A percentile compares a stretch with the other conserved stretches of the same genome.
Conservation (phyloP, 495 filamentous ascomycete species). For the Hypoxylon rickii region DNA sequence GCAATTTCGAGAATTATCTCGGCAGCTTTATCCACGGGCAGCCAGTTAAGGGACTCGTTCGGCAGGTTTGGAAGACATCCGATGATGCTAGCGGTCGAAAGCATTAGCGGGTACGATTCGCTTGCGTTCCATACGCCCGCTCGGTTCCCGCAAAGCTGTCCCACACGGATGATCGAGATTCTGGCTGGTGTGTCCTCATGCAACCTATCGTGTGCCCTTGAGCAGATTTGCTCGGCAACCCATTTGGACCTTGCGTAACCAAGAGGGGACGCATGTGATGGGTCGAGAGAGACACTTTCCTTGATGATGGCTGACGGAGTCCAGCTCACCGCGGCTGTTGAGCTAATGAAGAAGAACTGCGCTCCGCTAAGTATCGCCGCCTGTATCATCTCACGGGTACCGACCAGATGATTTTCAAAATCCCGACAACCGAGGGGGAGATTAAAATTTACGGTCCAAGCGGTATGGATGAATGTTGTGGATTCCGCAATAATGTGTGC, state of each 20-base stretch:
- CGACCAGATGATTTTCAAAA: conserved; percentile 59
- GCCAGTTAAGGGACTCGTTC: conserved; percentile 54
- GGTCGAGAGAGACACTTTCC: conserved; percentile 54
- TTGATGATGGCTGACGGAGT: conserved; percentile 40
- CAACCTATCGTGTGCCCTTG: conserved; percentile 37
- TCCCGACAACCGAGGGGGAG: conserved; percentile 49
- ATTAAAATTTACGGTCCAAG: conserved; percentile 73
- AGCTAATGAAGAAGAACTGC: conserved; percentile 57
- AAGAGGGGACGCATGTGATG: conserved; percentile 54
- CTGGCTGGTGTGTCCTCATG: conserved; percentile 18
- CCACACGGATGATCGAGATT: conserved; percentile 60
- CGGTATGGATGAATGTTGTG: conserved; percentile 61
- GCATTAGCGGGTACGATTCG: conserved; percentile 61
- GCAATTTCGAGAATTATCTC: conserved; percentile 49
- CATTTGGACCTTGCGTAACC: conserved; percentile 65
- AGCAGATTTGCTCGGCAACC: conserved; percentile 57
- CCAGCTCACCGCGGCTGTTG: conserved; percentile 50
- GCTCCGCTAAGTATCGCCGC: conserved; percentile 53
- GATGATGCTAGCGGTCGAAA: conserved; percentile 54
- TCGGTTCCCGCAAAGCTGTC: conserved; percentile 61
- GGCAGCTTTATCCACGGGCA: conserved; percentile 62
- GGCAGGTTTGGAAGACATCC: conserved; percentile 57
- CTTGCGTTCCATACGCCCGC: conserved; percentile 60
- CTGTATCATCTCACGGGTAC: conserved; percentile 56
- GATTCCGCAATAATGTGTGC: conserved; percentile 44